Evolutionary conservation across 495 filamentous ascomycete genomes (phyloP).

Genomic region (Hypoxylon rickii): DNA sequence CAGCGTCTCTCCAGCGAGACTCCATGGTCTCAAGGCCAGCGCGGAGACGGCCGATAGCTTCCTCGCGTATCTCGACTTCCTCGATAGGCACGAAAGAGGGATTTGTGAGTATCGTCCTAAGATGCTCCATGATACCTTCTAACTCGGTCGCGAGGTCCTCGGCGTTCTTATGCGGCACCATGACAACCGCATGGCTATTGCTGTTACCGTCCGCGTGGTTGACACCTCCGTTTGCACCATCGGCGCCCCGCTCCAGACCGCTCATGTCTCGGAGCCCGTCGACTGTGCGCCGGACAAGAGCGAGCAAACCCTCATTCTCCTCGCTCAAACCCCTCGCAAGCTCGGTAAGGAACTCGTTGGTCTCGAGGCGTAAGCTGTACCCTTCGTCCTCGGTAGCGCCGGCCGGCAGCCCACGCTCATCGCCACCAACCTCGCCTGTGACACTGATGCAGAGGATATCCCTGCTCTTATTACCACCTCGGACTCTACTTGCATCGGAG

Average conservation of each 20-base stretch:
- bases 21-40: constrained; percentile 93
- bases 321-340: constrained; percentile 86
- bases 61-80: constrained; percentile 84
- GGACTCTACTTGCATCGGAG: constrained; percentile 52
- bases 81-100: constrained; percentile 97
- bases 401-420: constrained; percentile 43
- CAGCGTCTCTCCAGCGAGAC: constrained; percentile 82
- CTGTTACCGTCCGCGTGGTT: constrained; percentile 38
- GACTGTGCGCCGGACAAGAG: constrained; percentile 71
- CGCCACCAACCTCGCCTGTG: constrained; percentile 49
- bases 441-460: constrained; percentile 61
- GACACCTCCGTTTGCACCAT: constrained; percentile 30
- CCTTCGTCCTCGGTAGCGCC: constrained; percentile 59
- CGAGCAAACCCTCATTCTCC: constrained; percentile 86
- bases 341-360: constrained; percentile 88
- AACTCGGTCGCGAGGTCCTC: constrained; percentile 75
- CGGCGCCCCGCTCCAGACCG: constrained; percentile 61
- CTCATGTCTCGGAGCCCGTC: constrained; percentile 77
- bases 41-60: constrained; percentile 80
- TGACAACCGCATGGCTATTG: constrained; percentile 46
- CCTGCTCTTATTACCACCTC: constrained; percentile 52
- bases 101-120: constrained; percentile 84
- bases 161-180: constrained; percentile 60
- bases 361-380: constrained; percentile 82
- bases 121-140: constrained; percentile 73